A percentile compares a stretch with the other conserved stretches of the same genome.
Evolutionary conservation across 345 rosid genomes (phyloP).

Genomic region (Iberis pinnata): DNA sequence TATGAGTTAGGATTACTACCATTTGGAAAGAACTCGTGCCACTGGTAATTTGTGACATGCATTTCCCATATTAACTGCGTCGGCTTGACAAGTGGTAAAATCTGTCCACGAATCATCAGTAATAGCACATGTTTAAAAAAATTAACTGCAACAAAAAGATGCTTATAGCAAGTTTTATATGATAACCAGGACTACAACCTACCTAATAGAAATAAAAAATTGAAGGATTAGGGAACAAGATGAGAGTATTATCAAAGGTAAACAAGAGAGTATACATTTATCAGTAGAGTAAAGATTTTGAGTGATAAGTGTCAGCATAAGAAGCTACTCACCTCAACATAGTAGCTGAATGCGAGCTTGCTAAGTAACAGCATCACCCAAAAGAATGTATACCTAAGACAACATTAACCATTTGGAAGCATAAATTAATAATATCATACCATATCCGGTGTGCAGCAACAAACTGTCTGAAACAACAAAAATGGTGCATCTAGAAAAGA

Average conservation of each 20-base stretch:
- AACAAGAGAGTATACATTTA: slow-evolving; percentile 8
- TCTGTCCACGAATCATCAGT: slow-evolving; percentile 39
- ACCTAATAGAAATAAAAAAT: slow-evolving; percentile 5
- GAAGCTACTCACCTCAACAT: slow-evolving; percentile 65
- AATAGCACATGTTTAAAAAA: slow-evolving; percentile 14
- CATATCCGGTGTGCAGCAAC: neutral
- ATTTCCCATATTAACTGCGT: slow-evolving; percentile 70
- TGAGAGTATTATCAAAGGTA: slow-evolving; percentile 13
- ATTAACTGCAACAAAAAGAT: slow-evolving; percentile 1
- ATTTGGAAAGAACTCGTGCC: slow-evolving; percentile 90
- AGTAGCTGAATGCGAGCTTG: slow-evolving; percentile 98
- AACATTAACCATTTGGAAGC: slow-evolving; percentile 21
- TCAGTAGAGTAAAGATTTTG: slow-evolving; percentile 12
- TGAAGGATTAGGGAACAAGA: slow-evolving; percentile 7
- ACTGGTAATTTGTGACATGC: slow-evolving; percentile 49
- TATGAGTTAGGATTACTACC: slow-evolving; percentile 35
- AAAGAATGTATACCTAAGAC: slow-evolving; percentile 77
- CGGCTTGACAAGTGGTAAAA: slow-evolving; percentile 75
- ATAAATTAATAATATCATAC: too few relatives aligned
- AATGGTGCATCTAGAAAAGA: neutral
- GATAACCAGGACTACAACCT: slow-evolving; percentile 12
- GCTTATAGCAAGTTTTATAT: neutral
- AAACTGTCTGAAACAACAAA: neutral
- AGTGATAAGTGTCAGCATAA: slow-evolving; percentile 14
- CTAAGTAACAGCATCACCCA: slow-evolving; percentile 85